A percentile compares a stretch with the other conserved stretches of the same genome.
Conservation (phyloP, 495 filamentous ascomycete species). For the Hypoxylon subgilvum region DNA sequence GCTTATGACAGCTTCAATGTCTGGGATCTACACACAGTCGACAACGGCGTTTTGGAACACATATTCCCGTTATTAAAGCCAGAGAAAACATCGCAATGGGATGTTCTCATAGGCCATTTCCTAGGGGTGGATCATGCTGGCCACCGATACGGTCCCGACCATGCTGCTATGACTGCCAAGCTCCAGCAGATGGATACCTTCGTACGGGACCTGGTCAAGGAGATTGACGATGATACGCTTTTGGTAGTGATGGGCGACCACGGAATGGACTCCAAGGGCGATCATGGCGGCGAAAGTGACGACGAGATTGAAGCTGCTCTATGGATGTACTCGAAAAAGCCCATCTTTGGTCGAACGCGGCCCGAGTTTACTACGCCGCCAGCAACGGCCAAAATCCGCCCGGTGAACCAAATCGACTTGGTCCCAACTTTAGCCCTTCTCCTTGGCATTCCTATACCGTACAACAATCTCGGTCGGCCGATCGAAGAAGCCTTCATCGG, state of each 20-base stretch:
- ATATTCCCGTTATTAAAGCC: slow-evolving; percentile 80
- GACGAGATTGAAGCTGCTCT: slow-evolving; percentile 93
- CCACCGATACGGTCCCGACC: slow-evolving; percentile 92
- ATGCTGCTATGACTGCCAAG: slow-evolving; percentile 89
- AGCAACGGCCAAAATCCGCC: slow-evolving; percentile 73
- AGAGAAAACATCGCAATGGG: slow-evolving; percentile 74
- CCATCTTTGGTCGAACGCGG: slow-evolving; percentile 77
- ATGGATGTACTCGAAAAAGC: slow-evolving; percentile 95
- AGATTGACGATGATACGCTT: slow-evolving; percentile 82
- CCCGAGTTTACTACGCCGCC: slow-evolving; percentile 68
- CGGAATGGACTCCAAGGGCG: slow-evolving; percentile 96
- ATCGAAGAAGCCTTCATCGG: slow-evolving; percentile 94
- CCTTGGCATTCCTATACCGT: slow-evolving; percentile 90
- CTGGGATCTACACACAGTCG: slow-evolving; percentile 95
- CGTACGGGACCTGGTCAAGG: slow-evolving; percentile 71
- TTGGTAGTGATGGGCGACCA: slow-evolving; percentile 98
- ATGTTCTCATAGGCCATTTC: slow-evolving; percentile 90
- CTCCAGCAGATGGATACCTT: slow-evolving; percentile 88
- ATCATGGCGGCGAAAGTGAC: slow-evolving; percentile 95
- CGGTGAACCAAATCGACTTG: slow-evolving; percentile 93
- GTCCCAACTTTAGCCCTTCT: slow-evolving; percentile 89
- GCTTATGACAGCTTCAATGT: slow-evolving; percentile 98
- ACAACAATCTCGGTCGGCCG: slow-evolving; percentile 93
- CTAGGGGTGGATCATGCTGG: slow-evolving; percentile 97
- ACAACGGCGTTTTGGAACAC: slow-evolving; percentile 93